These are phyloP conservation scores for Kwoniella newhampshirensis DNA, from an alignment of 768 basidiomycete genomes.

Conservation along the genomic window DNA sequence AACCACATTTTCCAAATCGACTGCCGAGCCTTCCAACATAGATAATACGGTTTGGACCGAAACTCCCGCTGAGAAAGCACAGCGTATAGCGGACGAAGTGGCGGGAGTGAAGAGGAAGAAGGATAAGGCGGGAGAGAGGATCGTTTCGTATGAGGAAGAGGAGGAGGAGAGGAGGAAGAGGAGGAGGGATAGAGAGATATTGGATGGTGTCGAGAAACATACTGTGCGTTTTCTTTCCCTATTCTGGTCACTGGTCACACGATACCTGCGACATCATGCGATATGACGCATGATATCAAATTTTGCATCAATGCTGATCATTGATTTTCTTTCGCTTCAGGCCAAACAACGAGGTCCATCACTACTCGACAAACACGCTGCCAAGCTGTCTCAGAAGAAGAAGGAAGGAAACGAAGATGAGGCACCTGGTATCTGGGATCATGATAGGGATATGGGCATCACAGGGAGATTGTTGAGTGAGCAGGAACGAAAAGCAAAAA, in stretches of 20 bases:
- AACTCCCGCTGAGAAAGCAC: constrained; percentile 87
- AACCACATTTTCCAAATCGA: constrained; percentile 35
- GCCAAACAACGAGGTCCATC: constrained; percentile 35
- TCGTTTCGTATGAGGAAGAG: constrained; percentile 16
- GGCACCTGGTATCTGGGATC: constrained; percentile 81
- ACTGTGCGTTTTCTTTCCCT: constrained; percentile 39
- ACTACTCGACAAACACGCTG: constrained; percentile 48
- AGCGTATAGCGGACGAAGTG: constrained; percentile 89
- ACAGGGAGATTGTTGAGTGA: constrained; percentile 90
- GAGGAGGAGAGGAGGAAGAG: constrained; percentile 56
- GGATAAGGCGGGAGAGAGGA: constrained; percentile 56
- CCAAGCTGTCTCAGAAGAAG: constrained; percentile 43
- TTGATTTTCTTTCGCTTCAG: not conserved
- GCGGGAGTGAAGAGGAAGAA: constrained; percentile 78
- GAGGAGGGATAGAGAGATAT: constrained; percentile 68
- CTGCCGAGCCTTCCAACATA: constrained; percentile 27
- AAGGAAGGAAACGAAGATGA: constrained; percentile 58
- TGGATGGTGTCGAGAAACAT: constrained; percentile 73
- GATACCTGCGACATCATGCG: not conserved
- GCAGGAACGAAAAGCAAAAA: constrained; percentile 68
- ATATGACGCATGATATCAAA: not conserved
- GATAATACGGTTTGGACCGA: constrained; percentile 91
- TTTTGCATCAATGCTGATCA: not conserved
- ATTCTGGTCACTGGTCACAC: constrained; percentile 1
- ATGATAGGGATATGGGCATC: constrained; percentile 80